These are phyloP conservation scores for Aureoboletus auriporus DNA, from an alignment of 768 basidiomycete species.

Conservation along the genomic window DNA sequence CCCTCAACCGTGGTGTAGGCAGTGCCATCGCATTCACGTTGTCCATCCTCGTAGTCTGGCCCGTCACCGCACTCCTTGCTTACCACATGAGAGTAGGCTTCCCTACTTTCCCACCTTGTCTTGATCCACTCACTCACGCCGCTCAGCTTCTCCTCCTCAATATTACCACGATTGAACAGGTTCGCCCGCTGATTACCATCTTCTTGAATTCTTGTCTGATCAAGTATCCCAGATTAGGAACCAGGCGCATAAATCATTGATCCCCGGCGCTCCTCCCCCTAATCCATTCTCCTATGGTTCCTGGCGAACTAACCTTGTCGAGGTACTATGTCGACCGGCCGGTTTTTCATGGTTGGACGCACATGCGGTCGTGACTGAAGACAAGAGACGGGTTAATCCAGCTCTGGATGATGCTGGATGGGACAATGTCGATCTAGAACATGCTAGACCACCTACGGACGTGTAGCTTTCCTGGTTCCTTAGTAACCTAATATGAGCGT, in stretches of 20 bases:
- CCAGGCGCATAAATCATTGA: conserved; percentile 70
- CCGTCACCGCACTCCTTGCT: conserved; percentile 68
- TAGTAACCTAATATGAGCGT: neutral
- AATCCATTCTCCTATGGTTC: conserved; percentile 87
- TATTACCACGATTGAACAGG: conserved; percentile 95
- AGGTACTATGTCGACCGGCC: conserved; percentile 75
- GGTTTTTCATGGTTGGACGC: conserved; percentile 80
- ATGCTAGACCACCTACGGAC: conserved; percentile 10
- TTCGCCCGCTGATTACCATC: conserved; percentile 33
- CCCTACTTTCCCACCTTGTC: neutral
- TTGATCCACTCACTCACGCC: conserved; percentile 1
- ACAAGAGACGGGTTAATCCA: conserved; percentile 73
- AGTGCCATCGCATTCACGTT: conserved; percentile 80
- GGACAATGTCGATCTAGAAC: conserved; percentile 23
- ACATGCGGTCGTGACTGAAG: conserved; percentile 57
- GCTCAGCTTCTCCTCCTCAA: conserved; percentile 74
- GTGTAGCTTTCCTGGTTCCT: conserved; percentile 8
- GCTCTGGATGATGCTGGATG: conserved; percentile 39
- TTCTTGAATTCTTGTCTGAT: conserved; percentile 5
- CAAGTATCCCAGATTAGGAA: conserved; percentile 64
- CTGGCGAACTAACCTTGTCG: conserved; percentile 69
- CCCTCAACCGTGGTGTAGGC: conserved; percentile 54
- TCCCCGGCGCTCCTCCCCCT: conserved; percentile 60
- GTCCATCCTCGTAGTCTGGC: conserved; percentile 74
- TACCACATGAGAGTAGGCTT: conserved; percentile 83